These are phyloP conservation scores for Tuber microsphaerosporum DNA, from an alignment of 495 filamentous ascomycete species.

Conservation along the genomic window DNA sequence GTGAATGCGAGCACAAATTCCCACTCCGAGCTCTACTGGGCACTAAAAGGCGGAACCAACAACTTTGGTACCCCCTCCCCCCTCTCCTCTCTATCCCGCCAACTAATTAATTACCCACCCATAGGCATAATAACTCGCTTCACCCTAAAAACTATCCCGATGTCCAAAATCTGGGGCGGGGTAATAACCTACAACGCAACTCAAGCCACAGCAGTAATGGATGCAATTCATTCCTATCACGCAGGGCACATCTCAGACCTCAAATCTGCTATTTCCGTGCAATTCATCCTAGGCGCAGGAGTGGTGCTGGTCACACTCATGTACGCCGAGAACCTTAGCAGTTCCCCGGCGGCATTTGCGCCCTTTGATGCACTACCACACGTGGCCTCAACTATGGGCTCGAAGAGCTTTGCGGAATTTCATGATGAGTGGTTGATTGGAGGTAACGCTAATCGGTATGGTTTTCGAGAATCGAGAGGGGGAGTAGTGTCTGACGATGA, in stretches of 20 bases:
- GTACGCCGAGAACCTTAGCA: constrained; percentile 32
- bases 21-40: constrained; percentile 52
- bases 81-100: not conserved
- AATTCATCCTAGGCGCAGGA: constrained; percentile 13
- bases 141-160: constrained; percentile 43
- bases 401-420: not conserved
- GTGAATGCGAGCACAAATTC: constrained; percentile 45
- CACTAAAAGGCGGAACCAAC: constrained; percentile 51
- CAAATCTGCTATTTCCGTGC: constrained; percentile 15
- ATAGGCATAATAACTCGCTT: constrained; percentile 53
- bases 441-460: constrained; percentile 8
- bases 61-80: constrained; percentile 46
- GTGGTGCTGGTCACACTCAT: constrained; percentile 19
- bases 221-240: constrained; percentile 35
- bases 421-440: not conserved
- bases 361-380: not conserved
- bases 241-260: constrained; percentile 5
- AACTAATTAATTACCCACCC: not conserved
- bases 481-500: not conserved
- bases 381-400: not conserved
- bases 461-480: not conserved
- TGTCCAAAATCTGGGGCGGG: constrained; percentile 47
- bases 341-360: constrained; percentile 9
- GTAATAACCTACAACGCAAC: constrained; percentile 45
- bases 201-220: constrained; percentile 34